These are phyloP conservation scores for Raphidocelis subcapitata DNA, from an alignment of 139 green algal species.

Conservation along the genomic window DNA sequence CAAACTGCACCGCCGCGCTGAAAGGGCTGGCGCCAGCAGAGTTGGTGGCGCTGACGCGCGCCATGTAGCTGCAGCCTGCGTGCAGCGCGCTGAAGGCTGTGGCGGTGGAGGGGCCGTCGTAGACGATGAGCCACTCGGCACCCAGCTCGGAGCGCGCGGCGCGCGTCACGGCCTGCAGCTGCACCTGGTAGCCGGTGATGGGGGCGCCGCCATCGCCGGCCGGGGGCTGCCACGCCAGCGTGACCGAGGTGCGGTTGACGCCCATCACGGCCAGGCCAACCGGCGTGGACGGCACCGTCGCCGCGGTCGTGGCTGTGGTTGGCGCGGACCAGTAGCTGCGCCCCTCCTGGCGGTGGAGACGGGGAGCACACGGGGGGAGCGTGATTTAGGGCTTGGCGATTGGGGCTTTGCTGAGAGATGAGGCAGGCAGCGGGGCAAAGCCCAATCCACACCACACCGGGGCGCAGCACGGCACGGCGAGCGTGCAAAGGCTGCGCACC, in stretches of 20 bases:
- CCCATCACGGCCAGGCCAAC: conserved; percentile 23
- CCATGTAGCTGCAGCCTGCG: conserved; percentile 64
- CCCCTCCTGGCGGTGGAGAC: conserved; percentile 2
- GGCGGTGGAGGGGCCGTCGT: conserved; percentile 43
- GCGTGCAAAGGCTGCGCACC: too few species aligned
- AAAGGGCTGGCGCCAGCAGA: conserved; percentile 41
- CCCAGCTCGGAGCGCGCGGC: conserved; percentile 45
- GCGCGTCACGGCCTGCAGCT: conserved; percentile 59
- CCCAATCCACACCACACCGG: too few species aligned
- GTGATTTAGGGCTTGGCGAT: conserved; percentile 16
- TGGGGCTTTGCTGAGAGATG: not conserved
- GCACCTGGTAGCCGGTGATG: conserved; percentile 45
- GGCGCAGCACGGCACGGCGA: too few species aligned
- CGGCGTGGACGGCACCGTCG: conserved; percentile 34
- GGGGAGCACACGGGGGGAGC: conserved; percentile 16
- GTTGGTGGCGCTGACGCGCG: conserved; percentile 53
- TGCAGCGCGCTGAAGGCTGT: conserved; percentile 64
- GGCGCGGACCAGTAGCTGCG: conserved; percentile 8
- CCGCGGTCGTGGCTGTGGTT: conserved; percentile 20
- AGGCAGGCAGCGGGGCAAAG: too few species aligned
- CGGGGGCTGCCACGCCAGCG: conserved; percentile 55
- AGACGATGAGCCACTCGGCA: conserved; percentile 62
- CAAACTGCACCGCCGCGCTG: conserved; percentile 38
- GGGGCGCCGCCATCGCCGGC: conserved; percentile 52
- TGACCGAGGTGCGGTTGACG: conserved; percentile 45